Evolutionary conservation across 1,139 yeast species (phyloP), one percentile per base, ranked within the genome.

Genomic region (Eremothecium cymbalariae): DNA sequence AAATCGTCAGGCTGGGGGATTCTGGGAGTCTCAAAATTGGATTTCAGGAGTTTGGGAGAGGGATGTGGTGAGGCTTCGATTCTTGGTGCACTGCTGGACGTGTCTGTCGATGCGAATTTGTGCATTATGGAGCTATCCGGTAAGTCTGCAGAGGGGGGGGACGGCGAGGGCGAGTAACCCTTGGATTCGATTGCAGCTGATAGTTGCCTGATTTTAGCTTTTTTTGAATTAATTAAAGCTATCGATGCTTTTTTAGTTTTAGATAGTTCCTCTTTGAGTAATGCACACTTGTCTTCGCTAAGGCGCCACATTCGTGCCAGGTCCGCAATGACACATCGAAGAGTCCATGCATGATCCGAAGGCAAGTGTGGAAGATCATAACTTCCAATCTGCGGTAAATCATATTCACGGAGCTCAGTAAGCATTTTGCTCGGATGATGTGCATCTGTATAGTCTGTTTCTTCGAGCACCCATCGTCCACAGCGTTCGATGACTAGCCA

Each of bases 211-310:
- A 54, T 54, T 33, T 45, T 50, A 13, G 20, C 31, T 25, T 54
- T 54, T 39, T 54, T 54, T 25, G 46, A 50, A 36, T 53, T 53
- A 24, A 54, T 29, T 16, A 54, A 33, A 3, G 36, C 43, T 6
- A 51, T 40, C 15, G 49, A 34, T 6, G 51, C 32, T 2, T 31
- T n/a, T 19, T 42, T 46, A 5, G 51, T 42, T 13, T 39, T 42
- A 2, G 37, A 8, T 23, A 23, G 12, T 14, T 23, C 25, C 7
- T 12, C 18, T 25, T 12, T 18, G 8, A 25, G 28, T 14, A 15
- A 7, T 8, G 7, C 8, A 14, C 16, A 25, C 16, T 25, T 13
- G 14, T 16, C 28, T 8, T 11, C 9, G 21, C 21, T 19, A 7
- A 19, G 9, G 21, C 21, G 21, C 9, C 7, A 9, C 21, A 8